phyloP scores from a whole-genome alignment of 352 stramenopile species.

The Thraustochytrium striatum region DNA sequence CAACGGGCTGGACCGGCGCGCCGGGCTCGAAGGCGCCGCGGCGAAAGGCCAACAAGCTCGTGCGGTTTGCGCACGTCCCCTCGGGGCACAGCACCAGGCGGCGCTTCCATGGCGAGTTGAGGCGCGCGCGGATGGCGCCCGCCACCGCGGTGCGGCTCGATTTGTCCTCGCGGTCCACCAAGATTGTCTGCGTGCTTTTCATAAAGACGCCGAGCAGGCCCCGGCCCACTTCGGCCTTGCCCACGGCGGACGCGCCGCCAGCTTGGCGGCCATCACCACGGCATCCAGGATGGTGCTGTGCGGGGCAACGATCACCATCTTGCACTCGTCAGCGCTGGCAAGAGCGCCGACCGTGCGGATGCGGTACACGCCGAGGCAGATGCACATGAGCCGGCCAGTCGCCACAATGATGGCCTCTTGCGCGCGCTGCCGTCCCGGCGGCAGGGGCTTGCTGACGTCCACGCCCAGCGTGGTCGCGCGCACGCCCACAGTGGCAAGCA shows the following conservation, averaged over 20 bases:
- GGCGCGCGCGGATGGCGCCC: slow-evolving; percentile 30
- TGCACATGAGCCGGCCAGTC: background rate
- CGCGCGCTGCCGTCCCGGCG: background rate
- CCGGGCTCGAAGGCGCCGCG: slow-evolving; percentile 53
- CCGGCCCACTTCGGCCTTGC: slow-evolving; percentile 1
- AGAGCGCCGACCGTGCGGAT: slow-evolving; percentile 18
- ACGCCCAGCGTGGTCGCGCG: background rate
- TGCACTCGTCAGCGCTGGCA: background rate
- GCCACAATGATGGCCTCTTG: slow-evolving; percentile 15
- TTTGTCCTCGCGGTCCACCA: slow-evolving; percentile 40
- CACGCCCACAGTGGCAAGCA: slow-evolving; percentile 3
- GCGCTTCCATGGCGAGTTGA: slow-evolving; percentile 1
- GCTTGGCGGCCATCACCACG: background rate
- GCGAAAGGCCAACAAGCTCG: slow-evolving; percentile 54
- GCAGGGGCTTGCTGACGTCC: slow-evolving; percentile 27
- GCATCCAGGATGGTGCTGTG: slow-evolving; percentile 45
- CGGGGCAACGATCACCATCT: slow-evolving; percentile 30
- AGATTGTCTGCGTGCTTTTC: slow-evolving; percentile 19
- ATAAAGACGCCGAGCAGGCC: slow-evolving; percentile 25
- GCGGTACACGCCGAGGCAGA: slow-evolving; percentile 36
- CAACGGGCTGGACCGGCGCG: slow-evolving; percentile 50
- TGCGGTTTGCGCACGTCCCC: slow-evolving; percentile 54
- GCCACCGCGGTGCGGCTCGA: background rate
- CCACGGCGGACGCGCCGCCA: background rate
- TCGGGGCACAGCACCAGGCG: slow-evolving; percentile 55